Evolutionary conservation across 2,329 filamentous ascomycete genomes (phyloP).

Genomic region (Sporothrix brunneoviolacea): DNA sequence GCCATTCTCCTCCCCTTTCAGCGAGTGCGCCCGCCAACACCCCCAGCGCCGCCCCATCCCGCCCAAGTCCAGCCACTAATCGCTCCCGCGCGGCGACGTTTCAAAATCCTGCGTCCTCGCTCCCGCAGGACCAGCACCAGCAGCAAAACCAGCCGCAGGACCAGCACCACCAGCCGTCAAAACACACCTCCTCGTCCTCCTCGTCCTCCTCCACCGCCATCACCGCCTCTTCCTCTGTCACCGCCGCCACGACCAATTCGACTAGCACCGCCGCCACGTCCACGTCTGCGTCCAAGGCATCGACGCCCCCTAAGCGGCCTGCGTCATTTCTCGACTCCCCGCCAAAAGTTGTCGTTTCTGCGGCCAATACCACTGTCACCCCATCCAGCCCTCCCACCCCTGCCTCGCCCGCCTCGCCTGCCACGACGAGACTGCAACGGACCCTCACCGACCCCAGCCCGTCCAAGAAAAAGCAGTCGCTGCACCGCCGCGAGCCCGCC

Average conservation of each 20-base stretch:
- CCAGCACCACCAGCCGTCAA: conserved; percentile 1
- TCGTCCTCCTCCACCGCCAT: conserved; percentile 8
- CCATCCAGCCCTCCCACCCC: background rate
- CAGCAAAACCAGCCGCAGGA: conserved; percentile 6
- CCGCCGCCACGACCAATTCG: conserved; percentile 19
- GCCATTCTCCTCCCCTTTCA: background rate
- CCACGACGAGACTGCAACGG: conserved; percentile 20
- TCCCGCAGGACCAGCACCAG: background rate
- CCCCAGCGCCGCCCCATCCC: background rate
- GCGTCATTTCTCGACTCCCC: conserved; percentile 33
- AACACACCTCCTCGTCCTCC: conserved; percentile 11
- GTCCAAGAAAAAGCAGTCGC: conserved; percentile 25
- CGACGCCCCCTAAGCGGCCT: conserved; percentile 26
- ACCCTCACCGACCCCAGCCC: conserved; percentile 25
- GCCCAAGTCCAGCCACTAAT: conserved; percentile 8
- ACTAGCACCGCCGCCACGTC: background rate
- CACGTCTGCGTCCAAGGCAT: background rate
- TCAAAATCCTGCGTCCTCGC: conserved; percentile 8
- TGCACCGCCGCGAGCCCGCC: conserved; percentile 33
- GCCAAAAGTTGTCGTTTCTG: conserved; percentile 15
- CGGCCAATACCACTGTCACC: conserved; percentile 17
- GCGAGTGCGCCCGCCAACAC: background rate
- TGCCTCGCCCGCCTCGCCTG: conserved; percentile 5
- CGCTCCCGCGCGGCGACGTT: conserved; percentile 11
- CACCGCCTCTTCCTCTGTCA: conserved; percentile 28